Evolutionary conservation across 2,329 filamentous ascomycete species (phyloP).

Genomic region (Aureobasidium sp.): DNA sequence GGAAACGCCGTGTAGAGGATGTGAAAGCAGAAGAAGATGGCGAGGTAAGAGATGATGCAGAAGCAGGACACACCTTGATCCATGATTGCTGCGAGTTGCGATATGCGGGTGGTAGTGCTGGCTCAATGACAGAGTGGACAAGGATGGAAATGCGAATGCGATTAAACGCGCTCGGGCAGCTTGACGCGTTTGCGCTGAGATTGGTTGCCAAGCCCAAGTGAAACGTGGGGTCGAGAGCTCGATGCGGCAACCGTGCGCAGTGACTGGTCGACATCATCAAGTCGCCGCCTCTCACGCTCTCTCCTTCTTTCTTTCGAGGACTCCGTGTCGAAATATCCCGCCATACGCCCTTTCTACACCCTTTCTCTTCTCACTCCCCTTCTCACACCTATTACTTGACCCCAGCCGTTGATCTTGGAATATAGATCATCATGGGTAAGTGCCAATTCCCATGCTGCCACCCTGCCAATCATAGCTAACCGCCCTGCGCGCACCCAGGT

Average conservation of each 20-base stretch:
- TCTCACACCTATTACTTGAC: background rate
- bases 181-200: background rate
- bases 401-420: constrained; percentile 18
- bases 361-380: constrained; percentile 6
- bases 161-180: background rate
- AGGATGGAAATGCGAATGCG: background rate
- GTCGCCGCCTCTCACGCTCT: background rate
- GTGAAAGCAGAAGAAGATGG: background rate
- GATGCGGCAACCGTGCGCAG: background rate
- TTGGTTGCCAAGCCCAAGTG: background rate
- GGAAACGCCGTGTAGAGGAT: background rate
- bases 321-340: constrained; percentile 28
- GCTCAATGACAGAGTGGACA: background rate
- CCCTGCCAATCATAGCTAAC: background rate
- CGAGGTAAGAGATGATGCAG: background rate
- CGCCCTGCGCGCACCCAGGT: constrained; percentile 41
- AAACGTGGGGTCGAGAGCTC: background rate
- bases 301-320: constrained; percentile 24
- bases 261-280: background rate
- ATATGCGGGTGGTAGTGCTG: background rate
- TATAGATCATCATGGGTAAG: constrained; percentile 27
- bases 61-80: background rate
- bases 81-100: background rate
- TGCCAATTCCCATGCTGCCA: background rate
- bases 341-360: constrained; percentile 16